Evolutionary conservation across 257 asterid genomes (phyloP).

Genomic region (Phtheirospermum japonicum): DNA sequence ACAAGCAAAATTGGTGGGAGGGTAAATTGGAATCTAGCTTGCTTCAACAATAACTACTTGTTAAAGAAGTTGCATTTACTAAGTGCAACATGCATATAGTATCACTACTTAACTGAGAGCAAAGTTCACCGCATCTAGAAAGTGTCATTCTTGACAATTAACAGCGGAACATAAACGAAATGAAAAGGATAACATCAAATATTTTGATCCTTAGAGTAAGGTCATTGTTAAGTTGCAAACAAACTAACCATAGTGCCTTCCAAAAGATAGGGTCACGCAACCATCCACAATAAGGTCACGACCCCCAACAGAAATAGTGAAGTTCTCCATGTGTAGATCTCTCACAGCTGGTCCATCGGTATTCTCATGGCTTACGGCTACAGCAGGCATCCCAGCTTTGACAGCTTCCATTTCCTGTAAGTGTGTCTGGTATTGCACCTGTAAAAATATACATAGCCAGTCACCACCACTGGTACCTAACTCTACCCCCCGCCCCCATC

Average conservation of each 20-base stretch:
- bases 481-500: constrained; percentile 3
- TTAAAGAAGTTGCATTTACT: neutral
- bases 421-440: constrained; percentile 86
- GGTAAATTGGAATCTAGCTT: neutral
- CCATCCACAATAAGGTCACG: constrained; percentile 96
- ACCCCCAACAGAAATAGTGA: constrained; percentile 92
- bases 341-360: constrained; percentile 67
- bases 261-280: constrained; percentile 73
- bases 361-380: constrained; percentile 67
- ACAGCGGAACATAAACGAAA: constrained; percentile 3
- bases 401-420: constrained; percentile 93
- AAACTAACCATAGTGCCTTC: constrained; percentile 94
- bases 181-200: constrained; percentile 2
- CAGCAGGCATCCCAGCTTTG: constrained; percentile 94
- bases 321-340: constrained; percentile 93
- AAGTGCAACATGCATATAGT: constrained; percentile 11
- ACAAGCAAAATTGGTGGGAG: neutral
- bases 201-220: neutral
- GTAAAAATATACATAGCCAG: constrained; percentile 23
- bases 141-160: constrained; percentile 4
- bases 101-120: constrained; percentile 4
- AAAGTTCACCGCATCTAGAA: constrained; percentile 15
- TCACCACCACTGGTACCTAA: constrained; percentile 1
- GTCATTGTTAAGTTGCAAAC: constrained; percentile 27
- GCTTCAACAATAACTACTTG: constrained; percentile 20